phyloP scores from a whole-genome alignment of 108 stramenopile species.

The Discostella pseudostelligera region DNA sequence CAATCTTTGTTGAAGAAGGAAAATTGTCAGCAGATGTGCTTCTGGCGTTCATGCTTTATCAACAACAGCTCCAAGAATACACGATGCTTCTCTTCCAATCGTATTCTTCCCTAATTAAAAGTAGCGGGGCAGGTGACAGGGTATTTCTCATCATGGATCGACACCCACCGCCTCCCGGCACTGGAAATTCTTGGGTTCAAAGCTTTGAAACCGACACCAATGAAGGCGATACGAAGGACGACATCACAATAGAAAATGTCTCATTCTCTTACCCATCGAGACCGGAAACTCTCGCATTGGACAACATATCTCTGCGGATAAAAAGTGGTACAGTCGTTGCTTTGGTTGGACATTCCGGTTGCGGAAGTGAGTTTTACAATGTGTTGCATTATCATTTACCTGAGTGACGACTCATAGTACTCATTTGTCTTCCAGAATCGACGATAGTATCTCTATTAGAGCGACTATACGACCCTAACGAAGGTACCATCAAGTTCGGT shows the following conservation, averaged over 20 bases:
- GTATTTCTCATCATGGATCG: slow-evolving; percentile 85
- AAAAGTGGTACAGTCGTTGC: slow-evolving; percentile 85
- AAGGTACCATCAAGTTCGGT: slow-evolving; percentile 80
- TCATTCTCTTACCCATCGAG: slow-evolving; percentile 91
- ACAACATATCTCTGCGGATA: slow-evolving; percentile 67
- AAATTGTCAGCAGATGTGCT: slow-evolving; percentile 69
- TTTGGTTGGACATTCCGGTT: slow-evolving; percentile 89
- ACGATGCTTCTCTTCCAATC: slow-evolving; percentile 89
- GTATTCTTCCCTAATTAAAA: slow-evolving; percentile 89
- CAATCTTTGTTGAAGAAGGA: slow-evolving; percentile 59
- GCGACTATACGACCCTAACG: slow-evolving; percentile 91
- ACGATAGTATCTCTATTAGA: slow-evolving; percentile 90
- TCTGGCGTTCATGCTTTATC: slow-evolving; percentile 96
- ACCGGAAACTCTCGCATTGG: slow-evolving; percentile 71
- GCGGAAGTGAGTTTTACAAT: slow-evolving; percentile 55
- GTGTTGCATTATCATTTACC: not conserved
- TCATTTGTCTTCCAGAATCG: slow-evolving; percentile 20
- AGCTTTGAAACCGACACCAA: slow-evolving; percentile 4
- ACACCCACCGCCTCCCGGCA: slow-evolving; percentile 67
- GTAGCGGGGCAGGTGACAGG: slow-evolving; percentile 92
- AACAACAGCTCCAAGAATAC: slow-evolving; percentile 83
- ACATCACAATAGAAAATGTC: slow-evolving; percentile 59
- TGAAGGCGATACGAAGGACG: slow-evolving; percentile 15
- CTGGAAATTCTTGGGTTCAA: slow-evolving; percentile 52
- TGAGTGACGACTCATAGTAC: not conserved